Percentiles rank a stretch among this genome's conserved stretches.
phyloP scores from a whole-genome alignment of 148 eudicot genomes.

The Rhododendron vialii region DNA sequence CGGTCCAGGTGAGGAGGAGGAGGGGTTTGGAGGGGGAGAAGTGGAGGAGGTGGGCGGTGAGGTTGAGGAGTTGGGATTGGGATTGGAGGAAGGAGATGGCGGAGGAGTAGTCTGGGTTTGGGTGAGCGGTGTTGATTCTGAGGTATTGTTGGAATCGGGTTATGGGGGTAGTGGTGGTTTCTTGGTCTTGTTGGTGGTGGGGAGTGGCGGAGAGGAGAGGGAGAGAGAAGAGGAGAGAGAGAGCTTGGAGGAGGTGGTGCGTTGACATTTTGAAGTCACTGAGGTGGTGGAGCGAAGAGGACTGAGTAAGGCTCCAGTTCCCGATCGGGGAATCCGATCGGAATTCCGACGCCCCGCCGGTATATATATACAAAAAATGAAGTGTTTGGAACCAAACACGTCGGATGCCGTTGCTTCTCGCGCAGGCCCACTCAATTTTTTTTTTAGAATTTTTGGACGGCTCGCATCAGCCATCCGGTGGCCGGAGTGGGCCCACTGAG shows the following conservation, averaged over 20 bases:
- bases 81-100: constrained; percentile 51
- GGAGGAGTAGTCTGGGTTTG: constrained; percentile 62
- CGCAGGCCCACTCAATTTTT: too few species aligned
- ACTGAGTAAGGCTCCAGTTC: too few species aligned
- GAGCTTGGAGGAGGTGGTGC: neutral
- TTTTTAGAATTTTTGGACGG: too few species aligned
- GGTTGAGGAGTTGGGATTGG: constrained; percentile 48
- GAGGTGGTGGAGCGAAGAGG: too few species aligned
- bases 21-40: constrained; percentile 55
- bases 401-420: too few species aligned
- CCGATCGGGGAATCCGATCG: too few species aligned
- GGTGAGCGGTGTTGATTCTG: constrained; percentile 84
- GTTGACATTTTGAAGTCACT: neutral
- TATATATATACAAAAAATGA: too few species aligned
- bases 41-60: constrained; percentile 39
- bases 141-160: constrained; percentile 68
- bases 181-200: neutral
- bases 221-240: neutral
- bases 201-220: constrained; percentile 8
- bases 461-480: too few species aligned
- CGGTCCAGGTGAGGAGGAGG: constrained; percentile 67
- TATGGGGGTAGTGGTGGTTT: constrained; percentile 36
- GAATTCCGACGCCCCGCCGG: too few species aligned
- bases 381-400: too few species aligned
- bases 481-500: too few species aligned